phyloP scores from a whole-genome alignment of 2,329 filamentous ascomycete genomes.

The Aureobasidium sp. region DNA sequence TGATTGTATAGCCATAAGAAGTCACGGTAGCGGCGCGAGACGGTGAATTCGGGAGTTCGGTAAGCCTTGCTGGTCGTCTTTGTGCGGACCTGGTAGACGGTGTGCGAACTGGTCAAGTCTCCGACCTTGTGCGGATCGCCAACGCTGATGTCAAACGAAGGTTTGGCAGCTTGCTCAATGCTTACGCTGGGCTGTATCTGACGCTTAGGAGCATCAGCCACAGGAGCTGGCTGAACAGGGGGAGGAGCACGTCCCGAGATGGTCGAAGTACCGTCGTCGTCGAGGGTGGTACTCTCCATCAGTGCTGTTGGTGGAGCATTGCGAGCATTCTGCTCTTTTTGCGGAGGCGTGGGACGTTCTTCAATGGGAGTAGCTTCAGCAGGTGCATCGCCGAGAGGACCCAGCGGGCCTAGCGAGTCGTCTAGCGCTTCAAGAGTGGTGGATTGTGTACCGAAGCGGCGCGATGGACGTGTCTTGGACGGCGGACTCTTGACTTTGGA shows the following conservation, averaged over 20 bases:
- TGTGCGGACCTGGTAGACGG: constrained; percentile 92
- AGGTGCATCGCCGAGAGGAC: constrained; percentile 52
- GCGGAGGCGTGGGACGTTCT: constrained; percentile 57
- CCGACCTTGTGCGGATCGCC: constrained; percentile 98
- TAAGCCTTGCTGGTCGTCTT: constrained; percentile 97
- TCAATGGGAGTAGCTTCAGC: constrained; percentile 39
- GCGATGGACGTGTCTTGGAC: constrained; percentile 41
- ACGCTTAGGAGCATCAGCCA: constrained; percentile 40
- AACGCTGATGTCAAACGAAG: constrained; percentile 81
- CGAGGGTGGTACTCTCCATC: constrained; percentile 63
- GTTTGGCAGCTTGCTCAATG: constrained; percentile 88
- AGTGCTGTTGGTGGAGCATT: constrained; percentile 49
- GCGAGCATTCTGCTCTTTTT: constrained; percentile 48
- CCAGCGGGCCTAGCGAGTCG: constrained; percentile 68
- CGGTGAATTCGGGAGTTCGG: constrained; percentile 82
- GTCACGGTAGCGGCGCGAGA: constrained; percentile 89
- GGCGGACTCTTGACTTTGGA: constrained; percentile 22
- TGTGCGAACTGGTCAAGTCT: constrained; percentile 92
- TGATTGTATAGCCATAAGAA: constrained; percentile 98
- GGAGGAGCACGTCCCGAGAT: constrained; percentile 54
- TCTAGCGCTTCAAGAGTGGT: constrained; percentile 74
- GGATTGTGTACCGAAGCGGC: constrained; percentile 63
- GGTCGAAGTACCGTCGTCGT: constrained; percentile 48
- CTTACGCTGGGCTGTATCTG: constrained; percentile 71
- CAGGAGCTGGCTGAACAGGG: constrained; percentile 47